Percentiles rank a stretch among this genome's conserved stretches.
phyloP scores from a whole-genome alignment of 768 basidiomycete genomes.

The Dioszegia crocea region DNA sequence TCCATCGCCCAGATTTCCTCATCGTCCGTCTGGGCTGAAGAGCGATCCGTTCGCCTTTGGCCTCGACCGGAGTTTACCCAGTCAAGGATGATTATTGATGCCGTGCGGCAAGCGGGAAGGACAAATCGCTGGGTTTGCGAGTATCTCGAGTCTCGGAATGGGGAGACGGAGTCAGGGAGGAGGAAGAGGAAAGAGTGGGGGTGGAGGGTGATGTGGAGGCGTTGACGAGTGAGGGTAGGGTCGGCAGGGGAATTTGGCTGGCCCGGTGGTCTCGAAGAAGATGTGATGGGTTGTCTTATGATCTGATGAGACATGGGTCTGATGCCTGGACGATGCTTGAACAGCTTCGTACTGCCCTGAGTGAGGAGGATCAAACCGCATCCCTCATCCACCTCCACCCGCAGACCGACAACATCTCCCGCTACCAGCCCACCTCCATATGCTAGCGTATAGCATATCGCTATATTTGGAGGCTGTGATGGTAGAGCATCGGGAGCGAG shows the following conservation, averaged over 20 bases:
- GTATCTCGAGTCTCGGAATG: constrained; percentile 79
- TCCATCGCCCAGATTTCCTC: constrained; percentile 90
- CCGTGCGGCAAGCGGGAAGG: constrained; percentile 54
- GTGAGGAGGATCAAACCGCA: constrained; percentile 71
- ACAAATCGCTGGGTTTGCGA: constrained; percentile 75
- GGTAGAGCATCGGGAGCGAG: constrained; percentile 54
- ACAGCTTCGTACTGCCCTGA: constrained; percentile 89
- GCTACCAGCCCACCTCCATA: constrained; percentile 91
- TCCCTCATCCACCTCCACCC: constrained; percentile 59
- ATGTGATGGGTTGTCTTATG: constrained; percentile 3
- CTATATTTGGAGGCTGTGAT: constrained; percentile 54
- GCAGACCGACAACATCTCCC: constrained; percentile 68
- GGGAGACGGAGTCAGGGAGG: constrained; percentile 88
- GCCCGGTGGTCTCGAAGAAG: too few relatives aligned
- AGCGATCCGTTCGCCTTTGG: not conserved
- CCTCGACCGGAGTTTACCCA: constrained; percentile 84
- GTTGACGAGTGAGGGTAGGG: constrained; percentile 57
- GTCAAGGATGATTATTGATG: constrained; percentile 73
- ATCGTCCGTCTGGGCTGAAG: constrained; percentile 26
- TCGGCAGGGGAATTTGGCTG: not conserved
- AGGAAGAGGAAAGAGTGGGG: constrained; percentile 64
- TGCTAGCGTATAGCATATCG: constrained; percentile 70
- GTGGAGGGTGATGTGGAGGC: constrained; percentile 59
- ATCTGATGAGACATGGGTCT: constrained; percentile 51
- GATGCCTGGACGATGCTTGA: constrained; percentile 65